Evolutionary conservation across 75 land plant genomes (phyloP).

Genomic region (Azolla pinnata): DNA sequence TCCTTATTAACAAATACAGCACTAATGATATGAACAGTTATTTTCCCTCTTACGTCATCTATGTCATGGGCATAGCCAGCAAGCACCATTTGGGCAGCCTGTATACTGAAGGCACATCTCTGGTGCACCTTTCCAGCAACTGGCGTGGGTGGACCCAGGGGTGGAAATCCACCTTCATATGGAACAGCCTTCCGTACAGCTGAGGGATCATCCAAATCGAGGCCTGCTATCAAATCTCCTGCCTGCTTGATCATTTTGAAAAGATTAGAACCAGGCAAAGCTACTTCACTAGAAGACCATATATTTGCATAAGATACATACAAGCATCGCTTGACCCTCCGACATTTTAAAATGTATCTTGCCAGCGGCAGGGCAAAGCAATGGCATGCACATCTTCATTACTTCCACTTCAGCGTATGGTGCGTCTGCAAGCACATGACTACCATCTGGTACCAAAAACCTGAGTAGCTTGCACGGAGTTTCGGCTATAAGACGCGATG

Average conservation of each 20-base stretch:
- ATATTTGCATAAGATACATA: conserved; percentile 12
- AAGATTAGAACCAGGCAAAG: not conserved
- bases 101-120: conserved; percentile 71
- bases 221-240: conserved; percentile 85
- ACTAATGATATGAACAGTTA: no score
- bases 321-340: conserved; percentile 98
- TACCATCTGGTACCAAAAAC: conserved; percentile 65
- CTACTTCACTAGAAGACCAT: not conserved
- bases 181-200: conserved; percentile 97
- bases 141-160: conserved; percentile 80
- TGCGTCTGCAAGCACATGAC: conserved; percentile 71
- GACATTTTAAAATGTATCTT: conserved; percentile 65
- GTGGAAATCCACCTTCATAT: conserved; percentile 70
- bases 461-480: conserved; percentile 95
- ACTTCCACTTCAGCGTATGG: conserved; percentile 99
- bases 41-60: conserved; percentile 76
- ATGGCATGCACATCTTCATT: conserved; percentile 99
- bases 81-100: conserved; percentile 83
- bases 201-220: conserved; percentile 95
- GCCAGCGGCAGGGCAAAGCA: conserved; percentile 88
- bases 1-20: no score
- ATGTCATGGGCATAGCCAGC: conserved; percentile 92
- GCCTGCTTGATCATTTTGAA: conserved; percentile 38
- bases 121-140: conserved; percentile 95
- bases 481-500: conserved; percentile 88